Base-by-base conservation (phyloP, 495 filamentous ascomycete species). In the Aspergillus bridgeri region DNA sequence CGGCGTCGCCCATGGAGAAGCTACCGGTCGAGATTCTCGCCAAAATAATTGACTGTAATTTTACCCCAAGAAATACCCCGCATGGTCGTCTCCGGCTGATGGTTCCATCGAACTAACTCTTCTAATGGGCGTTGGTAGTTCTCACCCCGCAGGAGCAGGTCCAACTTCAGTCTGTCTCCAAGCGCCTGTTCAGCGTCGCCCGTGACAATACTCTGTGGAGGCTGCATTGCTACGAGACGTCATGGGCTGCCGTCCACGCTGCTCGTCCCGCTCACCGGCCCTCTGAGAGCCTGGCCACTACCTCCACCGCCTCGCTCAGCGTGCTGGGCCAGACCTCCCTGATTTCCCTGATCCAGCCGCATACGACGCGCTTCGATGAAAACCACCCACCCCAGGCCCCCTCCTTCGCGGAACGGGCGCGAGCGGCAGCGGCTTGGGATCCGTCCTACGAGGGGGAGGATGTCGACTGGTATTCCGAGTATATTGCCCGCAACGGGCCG, bases 381-480 rank as follows among this genome's bases (percentile, higher is more conserved):
- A n/a, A 54, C 21, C 52, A 24, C 53, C 60, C 42, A 29, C 54
- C 44, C 22, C 47, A 25, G 38, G 54, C 25, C 23, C 53, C 67
- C 65, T 67, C 73, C 5, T 60, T 66, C 52, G 70, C 62, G 9
- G 71, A 76, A 57, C 75, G 77, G 54, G 70, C 65, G 65, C 81
- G 78, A 72, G 83, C 74, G 58, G 81, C 88, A 51, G 86, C 84
- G 5, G 89, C 88, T 60, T 96, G 91, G 91, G 91, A 96, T 60
- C 89, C 90, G 2, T 82, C 83, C 5, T 88, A 87, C 57, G 84
- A 87, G 15, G 72, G 75, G 13, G 75, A 78, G 58, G 66, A 77
- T 56, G 76, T 89, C 15, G 82, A 89, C 51, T 96, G 90, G 86
- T 96, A 95, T 62, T 83, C 87, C 51, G 92, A 96, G 70, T 96